phyloP scores from a whole-genome alignment of 2,329 filamentous ascomycete genomes.

The Hymenoscyphus fraxineus region DNA sequence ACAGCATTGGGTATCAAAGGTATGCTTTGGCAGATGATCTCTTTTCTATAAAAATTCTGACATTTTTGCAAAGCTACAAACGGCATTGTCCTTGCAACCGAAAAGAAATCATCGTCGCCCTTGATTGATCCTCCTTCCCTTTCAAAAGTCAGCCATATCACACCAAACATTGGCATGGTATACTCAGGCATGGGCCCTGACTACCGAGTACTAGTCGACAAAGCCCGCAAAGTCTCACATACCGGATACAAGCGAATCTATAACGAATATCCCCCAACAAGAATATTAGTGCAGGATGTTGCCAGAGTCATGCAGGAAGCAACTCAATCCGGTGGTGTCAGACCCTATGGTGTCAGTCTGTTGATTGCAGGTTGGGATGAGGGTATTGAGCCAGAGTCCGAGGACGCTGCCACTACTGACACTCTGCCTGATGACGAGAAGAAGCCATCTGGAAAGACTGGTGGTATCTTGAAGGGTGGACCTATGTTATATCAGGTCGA shows the following conservation, averaged over 20 bases:
- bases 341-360: conserved; percentile 93
- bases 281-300: conserved; percentile 98
- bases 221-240: conserved; percentile 96
- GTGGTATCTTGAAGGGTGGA: conserved; percentile 90
- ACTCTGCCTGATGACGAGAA: conserved; percentile 61
- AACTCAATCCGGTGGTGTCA: conserved; percentile 94
- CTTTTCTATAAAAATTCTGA: conserved; percentile 11
- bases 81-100: conserved; percentile 95
- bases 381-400: conserved; percentile 81
- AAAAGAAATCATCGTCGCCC: conserved; percentile 98
- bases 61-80: conserved; percentile 69
- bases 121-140: conserved; percentile 93
- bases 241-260: conserved; percentile 99
- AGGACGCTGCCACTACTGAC: conserved; percentile 52
- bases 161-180: conserved; percentile 98
- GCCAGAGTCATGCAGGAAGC: conserved; percentile 98
- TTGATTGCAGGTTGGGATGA: conserved; percentile 98
- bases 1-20: conserved; percentile 98
- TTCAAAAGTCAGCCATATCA: conserved; percentile 96
- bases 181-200: conserved; percentile 99
- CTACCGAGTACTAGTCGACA: conserved; percentile 95
- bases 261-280: conserved; percentile 99
- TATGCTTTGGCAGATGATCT: conserved; percentile 39
- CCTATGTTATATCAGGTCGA: conserved; percentile 99
- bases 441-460: conserved; percentile 79